A percentile compares a stretch with the other conserved stretches of the same genome.
phyloP scores from a whole-genome alignment of 176 grass and related monocot genomes.

The Stipa capillata region DNA sequence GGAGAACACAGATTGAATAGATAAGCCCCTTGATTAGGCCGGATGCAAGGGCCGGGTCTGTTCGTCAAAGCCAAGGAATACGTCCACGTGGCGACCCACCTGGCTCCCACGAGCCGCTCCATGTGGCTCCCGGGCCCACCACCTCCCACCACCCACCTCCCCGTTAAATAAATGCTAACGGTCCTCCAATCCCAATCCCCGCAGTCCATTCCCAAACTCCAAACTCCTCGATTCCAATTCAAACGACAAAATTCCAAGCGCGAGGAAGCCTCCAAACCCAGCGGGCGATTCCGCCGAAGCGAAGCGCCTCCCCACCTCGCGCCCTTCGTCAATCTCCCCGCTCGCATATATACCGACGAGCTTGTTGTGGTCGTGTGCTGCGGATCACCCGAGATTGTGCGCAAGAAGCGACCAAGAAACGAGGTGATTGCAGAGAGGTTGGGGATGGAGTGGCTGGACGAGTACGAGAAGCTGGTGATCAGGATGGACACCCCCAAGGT shows the following conservation, averaged over 20 bases:
- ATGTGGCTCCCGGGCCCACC: conserved; percentile 14
- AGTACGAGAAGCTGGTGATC: conserved; percentile 97
- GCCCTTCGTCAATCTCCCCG: background rate
- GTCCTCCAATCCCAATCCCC: background rate
- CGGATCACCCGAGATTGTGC: background rate
- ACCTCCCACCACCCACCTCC: too few relatives aligned
- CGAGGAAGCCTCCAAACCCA: conserved; percentile 4
- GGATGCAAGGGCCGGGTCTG: conserved; percentile 7
- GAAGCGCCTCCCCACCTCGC: background rate
- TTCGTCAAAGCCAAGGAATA: background rate
- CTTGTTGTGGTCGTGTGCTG: background rate
- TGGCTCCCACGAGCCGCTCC: background rate
- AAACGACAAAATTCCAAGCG: background rate
- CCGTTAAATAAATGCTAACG: conserved; percentile 10
- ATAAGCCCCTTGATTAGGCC: background rate
- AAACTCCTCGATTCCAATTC: background rate
- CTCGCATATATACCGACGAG: background rate
- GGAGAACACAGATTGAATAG: background rate
- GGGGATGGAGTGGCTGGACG: conserved; percentile 92
- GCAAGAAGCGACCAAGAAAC: background rate
- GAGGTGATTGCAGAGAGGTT: background rate
- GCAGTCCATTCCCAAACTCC: background rate
- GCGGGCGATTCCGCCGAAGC: conserved; percentile 24
- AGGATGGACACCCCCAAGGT: conserved; percentile 85
- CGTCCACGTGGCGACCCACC: conserved; percentile 38